phyloP scores from a whole-genome alignment of 345 rosid genomes.

The Populus tremula region DNA sequence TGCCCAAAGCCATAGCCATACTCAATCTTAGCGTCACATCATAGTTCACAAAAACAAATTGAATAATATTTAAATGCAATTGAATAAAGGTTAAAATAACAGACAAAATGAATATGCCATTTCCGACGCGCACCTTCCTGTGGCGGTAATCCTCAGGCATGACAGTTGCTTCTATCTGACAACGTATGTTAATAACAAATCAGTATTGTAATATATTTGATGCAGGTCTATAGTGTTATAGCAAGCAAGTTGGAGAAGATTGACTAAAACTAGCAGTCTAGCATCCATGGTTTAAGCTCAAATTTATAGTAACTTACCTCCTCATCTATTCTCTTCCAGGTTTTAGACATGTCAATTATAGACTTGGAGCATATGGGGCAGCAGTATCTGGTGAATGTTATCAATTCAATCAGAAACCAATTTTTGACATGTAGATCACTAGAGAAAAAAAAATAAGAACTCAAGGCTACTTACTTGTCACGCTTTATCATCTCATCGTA shows the following conservation, averaged over 20 bases:
- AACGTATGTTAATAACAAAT: conserved; percentile 3
- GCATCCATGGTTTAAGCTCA: conserved; percentile 1
- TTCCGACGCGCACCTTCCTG: conserved; percentile 54
- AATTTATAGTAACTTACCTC: conserved; percentile 50
- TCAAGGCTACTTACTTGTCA: conserved; percentile 54
- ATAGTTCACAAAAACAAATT: background rate
- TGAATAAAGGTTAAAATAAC: background rate
- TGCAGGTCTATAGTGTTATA: background rate
- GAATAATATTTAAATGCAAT: background rate
- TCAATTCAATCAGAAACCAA: conserved; percentile 10
- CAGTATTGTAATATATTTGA: background rate
- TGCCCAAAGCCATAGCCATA: background rate
- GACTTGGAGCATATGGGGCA: conserved; percentile 96
- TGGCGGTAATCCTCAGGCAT: conserved; percentile 89
- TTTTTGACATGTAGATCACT: background rate
- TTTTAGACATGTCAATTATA: conserved; percentile 81
- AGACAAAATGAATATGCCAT: background rate
- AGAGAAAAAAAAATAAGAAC: background rate
- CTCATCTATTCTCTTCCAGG: conserved; percentile 85
- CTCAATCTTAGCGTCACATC: background rate
- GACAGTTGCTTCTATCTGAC: conserved; percentile 72
- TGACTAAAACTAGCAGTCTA: background rate
- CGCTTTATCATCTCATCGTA: conserved; percentile 75
- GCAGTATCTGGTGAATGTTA: conserved; percentile 46
- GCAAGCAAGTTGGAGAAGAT: no score